Evolutionary conservation across 1,284 basidiomycete genomes (phyloP), one percentile per base, ranked within the genome.

Genomic region (Hymenochaete sp.): DNA sequence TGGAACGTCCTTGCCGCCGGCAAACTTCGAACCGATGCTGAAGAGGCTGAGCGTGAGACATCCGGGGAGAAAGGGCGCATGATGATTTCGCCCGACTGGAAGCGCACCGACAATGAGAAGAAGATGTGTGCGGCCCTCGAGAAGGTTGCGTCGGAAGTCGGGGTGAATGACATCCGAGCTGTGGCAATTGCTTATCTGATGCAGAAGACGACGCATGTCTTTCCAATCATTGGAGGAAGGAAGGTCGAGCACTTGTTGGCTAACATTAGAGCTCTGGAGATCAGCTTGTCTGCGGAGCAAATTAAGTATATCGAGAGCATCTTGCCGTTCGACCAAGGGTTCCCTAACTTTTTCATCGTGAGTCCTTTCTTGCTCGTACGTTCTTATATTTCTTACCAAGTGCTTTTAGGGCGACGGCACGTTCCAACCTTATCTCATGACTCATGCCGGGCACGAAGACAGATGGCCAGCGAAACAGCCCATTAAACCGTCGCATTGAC

Each of bases 111-210:
- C 16, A 43, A 53, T 7, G 60, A 67, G 44, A 50, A 25, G 26
- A 56, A 57, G 13, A 55, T 65, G 49, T 53, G 50, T 11, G 36
- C 42, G 0, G 56, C 55, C 11, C 42, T 64, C 10, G 53, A 55
- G 43, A 50, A 64, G 37, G 56, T 67, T 16, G 62, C 61, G 6
- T 52, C 61, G 27, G 61, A 64, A 49, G 48, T 65, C 14, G 62
- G 63, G 4, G 45, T 41, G 16, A 41, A 51, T 25, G 43, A 51
- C 42, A 48, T 51, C 16, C 45, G 45, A 11, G 48, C 48, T n/a
- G 47, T 55, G 4, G 53, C 52, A 4, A 49, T 55, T 27, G 53
- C 52, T 14, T 55, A 50, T 19, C 14, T 55, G 11, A 31, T 48
- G 43, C 32, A 42, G 16, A 48, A 50, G 32, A 33, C 47, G 2